Conservation (phyloP, 1,284 basidiomycete species). For the Cryptococcus sp. region DNA sequence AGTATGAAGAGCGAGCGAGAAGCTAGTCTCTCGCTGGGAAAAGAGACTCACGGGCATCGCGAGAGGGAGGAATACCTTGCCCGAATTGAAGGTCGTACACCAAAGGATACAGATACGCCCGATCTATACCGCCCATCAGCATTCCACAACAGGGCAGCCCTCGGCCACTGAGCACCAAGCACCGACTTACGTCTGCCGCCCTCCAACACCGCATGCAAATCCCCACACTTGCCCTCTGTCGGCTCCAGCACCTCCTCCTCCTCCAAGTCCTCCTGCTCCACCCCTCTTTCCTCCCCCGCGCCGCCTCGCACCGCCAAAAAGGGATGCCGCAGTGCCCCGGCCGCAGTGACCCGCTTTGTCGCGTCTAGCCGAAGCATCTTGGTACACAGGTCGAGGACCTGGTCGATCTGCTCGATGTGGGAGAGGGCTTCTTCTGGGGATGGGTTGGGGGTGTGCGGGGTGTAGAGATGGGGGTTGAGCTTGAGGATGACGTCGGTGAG, state of each 20-base stretch:
- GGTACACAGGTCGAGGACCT: constrained; percentile 69
- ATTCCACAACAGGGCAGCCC: too few species aligned
- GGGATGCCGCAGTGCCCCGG: constrained; percentile 68
- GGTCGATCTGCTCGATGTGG: constrained; percentile 59
- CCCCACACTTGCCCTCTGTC: constrained; percentile 39
- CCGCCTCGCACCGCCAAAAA: constrained; percentile 56
- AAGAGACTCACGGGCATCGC: constrained; percentile 25
- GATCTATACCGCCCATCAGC: constrained; percentile 21
- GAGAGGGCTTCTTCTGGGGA: constrained; percentile 40
- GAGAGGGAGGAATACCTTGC: constrained; percentile 32
- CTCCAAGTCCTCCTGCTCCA: constrained; percentile 9
- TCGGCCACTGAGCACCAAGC: too few species aligned
- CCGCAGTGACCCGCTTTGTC: constrained; percentile 70
- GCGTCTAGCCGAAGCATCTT: constrained; percentile 69
- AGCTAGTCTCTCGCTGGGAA: too few species aligned
- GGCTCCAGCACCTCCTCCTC: constrained; percentile 24
- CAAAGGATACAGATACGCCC: constrained; percentile 32
- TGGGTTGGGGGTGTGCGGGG: constrained; percentile 52
- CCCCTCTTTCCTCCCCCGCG: constrained; percentile 10
- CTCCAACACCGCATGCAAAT: constrained; percentile 27
- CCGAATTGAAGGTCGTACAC: constrained; percentile 41
- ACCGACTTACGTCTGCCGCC: constrained; percentile 40
- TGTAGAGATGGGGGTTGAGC: constrained; percentile 70
- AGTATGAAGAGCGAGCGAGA: too few species aligned
- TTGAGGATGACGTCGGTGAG: constrained; percentile 70